Evolutionary conservation across 768 basidiomycete genomes (phyloP).

Genomic region (Trametes villosa): DNA sequence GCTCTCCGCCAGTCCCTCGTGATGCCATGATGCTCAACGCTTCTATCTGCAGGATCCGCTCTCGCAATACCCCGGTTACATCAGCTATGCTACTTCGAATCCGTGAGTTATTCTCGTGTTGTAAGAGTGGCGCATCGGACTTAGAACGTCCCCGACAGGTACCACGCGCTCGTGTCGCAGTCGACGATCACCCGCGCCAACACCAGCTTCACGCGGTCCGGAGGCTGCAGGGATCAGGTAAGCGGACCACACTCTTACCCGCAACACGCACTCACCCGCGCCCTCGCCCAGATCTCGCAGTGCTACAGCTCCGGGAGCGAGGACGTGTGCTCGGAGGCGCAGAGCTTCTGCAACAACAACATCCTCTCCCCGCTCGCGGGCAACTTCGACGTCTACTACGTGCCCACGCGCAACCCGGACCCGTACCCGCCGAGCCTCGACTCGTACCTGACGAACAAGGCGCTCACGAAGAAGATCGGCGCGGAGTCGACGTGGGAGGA

Average conservation of each 20-base stretch:
- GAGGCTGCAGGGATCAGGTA: slow-evolving; percentile 56
- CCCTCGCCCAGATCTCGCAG: slow-evolving; percentile 46
- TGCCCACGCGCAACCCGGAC: slow-evolving; percentile 46
- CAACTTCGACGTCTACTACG: slow-evolving; percentile 59
- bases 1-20: not conserved
- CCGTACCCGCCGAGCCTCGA: slow-evolving; percentile 52
- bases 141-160: slow-evolving; percentile 29
- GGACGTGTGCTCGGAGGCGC: slow-evolving; percentile 58
- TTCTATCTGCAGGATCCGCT: slow-evolving; percentile 39
- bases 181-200: slow-evolving; percentile 48
- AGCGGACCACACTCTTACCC: not conserved
- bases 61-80: slow-evolving; percentile 61
- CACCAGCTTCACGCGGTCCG: slow-evolving; percentile 44
- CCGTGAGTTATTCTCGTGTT: slow-evolving; percentile 31
- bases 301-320: slow-evolving; percentile 55
- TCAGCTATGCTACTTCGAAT: slow-evolving; percentile 57
- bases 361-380: slow-evolving; percentile 59
- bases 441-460: slow-evolving; percentile 33
- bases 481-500: slow-evolving; percentile 48
- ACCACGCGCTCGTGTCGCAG: slow-evolving; percentile 54
- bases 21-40: not conserved
- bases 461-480: slow-evolving; percentile 44
- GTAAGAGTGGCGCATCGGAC: not conserved
- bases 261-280: not conserved
- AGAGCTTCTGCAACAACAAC: slow-evolving; percentile 59